Base-by-base conservation (phyloP, 2,329 filamentous ascomycete species). In the Aspergillus aculeatinus region DNA sequence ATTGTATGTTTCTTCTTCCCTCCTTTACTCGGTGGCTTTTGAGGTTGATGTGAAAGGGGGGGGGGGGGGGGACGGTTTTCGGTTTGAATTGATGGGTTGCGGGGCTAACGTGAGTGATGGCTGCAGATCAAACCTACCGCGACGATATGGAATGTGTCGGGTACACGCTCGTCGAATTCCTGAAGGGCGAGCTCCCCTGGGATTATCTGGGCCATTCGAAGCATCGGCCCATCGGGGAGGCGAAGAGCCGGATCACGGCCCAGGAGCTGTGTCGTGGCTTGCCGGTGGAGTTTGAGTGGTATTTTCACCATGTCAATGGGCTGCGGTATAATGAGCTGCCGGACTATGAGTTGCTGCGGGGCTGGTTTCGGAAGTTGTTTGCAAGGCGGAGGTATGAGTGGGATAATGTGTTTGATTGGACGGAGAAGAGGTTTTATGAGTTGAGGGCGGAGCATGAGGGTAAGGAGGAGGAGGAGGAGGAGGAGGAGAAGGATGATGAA, bases 341-440 rank as follows among this genome's bases (percentile, higher is more conserved):
- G 10, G 12, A 55, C 10, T 55, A 55, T 29, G 12, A 29, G 27
- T 16, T 27, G 27, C n/a, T 55, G 6, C 39, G n/a, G 14, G 21
- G 33, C 12, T 14, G 33, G n/a, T 55, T 55, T 5, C 16, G 16
- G 16, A 33, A 6, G 23, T n/a, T 31, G 6, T 55, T 55, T 11
- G 5, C 12, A 1, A 3, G 27, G 12, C 42, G 27, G 39, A 3
- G 25, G 31, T 48, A 23, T 25, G 14, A 48, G n/a, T 33, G 31
- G 7, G 19, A 55, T 33, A 19, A 35, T 55, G 52, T 55, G n/a
- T 55, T 31, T 21, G 52, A 55, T 44, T 55, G 52, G 52, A 55
- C 52, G 16, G 25, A 33, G 27, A 31, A 25, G 52, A 11, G 25
- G 31, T 59, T 55, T 35, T 4, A 16, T 10, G 56, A 58, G 29